Conservation (phyloP, 2,329 filamentous ascomycete genomes). For the Cladosporium sp. region DNA sequence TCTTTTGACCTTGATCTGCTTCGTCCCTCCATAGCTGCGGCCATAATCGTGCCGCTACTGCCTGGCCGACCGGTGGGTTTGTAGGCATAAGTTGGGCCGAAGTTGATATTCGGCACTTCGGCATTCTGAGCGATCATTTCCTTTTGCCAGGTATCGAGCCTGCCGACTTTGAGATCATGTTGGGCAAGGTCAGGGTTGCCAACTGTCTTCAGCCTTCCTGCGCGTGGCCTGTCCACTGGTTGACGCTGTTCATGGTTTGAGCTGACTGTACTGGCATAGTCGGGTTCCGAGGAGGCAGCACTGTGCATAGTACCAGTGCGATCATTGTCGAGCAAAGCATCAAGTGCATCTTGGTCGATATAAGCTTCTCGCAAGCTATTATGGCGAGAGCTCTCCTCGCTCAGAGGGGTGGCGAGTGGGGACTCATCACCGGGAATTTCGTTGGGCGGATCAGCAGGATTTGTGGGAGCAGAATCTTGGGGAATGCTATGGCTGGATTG, state of each 20-base stretch:
- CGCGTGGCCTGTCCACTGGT: conserved; percentile 63
- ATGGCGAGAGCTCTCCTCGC: conserved; percentile 5
- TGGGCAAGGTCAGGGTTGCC: conserved; percentile 51
- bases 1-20: conserved; percentile 24
- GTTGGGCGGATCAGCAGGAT: conserved; percentile 10
- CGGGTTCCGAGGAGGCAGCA: conserved; percentile 60
- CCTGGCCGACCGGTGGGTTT: conserved; percentile 52
- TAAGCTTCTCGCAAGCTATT: conserved; percentile 28
- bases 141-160: conserved; percentile 31
- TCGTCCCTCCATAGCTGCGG: conserved; percentile 23
- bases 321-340: conserved; percentile 30
- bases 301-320: conserved; percentile 35
- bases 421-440: neutral
- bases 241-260: conserved; percentile 40
- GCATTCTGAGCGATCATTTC: conserved; percentile 37
- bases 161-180: conserved; percentile 37
- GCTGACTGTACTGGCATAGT: conserved; percentile 67
- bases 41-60: conserved; percentile 51
- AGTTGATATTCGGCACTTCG: conserved; percentile 72
- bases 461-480: conserved; percentile 26
- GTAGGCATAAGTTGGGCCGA: conserved; percentile 77
- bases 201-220: conserved; percentile 75
- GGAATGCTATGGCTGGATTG: conserved; percentile 21
- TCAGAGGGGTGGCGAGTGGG: neutral
- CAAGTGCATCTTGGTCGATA: conserved; percentile 44